These are phyloP conservation scores for Sequoiadendron giganteum DNA, from an alignment of 75 land plant genomes.

Conservation along the genomic window DNA sequence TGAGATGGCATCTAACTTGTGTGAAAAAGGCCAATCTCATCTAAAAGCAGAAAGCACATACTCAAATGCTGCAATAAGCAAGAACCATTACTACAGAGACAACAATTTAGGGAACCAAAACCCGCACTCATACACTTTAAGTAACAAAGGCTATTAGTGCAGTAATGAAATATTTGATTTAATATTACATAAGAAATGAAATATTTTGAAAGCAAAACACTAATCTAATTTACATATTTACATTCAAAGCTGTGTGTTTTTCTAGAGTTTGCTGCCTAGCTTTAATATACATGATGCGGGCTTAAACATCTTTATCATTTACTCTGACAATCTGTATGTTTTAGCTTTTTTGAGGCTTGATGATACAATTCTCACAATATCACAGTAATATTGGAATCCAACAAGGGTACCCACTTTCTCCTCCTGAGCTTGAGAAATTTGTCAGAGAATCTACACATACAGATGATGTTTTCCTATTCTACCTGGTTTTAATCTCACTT, in stretches of 20 bases:
- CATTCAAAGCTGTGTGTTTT: background rate
- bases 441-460: background rate
- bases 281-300: background rate
- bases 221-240: no score
- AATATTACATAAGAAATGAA: background rate
- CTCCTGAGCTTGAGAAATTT: background rate
- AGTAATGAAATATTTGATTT: background rate
- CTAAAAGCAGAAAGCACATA: background rate
- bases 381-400: background rate
- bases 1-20: background rate
- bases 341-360: background rate
- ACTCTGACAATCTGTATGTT: background rate
- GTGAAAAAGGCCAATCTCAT: background rate
- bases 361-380: background rate
- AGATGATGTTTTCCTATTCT: background rate
- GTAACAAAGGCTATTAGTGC: background rate
- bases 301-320: background rate
- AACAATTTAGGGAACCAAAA: background rate
- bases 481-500: background rate
- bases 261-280: background rate
- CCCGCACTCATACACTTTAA: background rate
- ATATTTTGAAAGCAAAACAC: background rate
- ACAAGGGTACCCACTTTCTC: background rate
- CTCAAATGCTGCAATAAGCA: background rate
- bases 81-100: background rate